phyloP scores from a whole-genome alignment of 2,329 filamentous ascomycete species.

The Aureobasidium sp. region DNA sequence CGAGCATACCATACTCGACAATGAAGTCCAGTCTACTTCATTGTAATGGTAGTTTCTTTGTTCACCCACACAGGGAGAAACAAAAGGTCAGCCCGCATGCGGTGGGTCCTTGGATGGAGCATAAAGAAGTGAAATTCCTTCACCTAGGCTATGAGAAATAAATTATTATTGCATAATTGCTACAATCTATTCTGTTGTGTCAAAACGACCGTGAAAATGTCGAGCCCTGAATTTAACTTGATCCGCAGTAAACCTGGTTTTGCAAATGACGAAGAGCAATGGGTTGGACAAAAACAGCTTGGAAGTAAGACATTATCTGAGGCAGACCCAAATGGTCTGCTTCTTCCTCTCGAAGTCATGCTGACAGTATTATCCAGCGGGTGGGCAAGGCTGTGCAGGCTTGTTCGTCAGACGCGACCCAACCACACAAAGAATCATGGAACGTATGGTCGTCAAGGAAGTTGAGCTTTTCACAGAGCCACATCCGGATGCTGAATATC shows the following conservation, averaged over 20 bases:
- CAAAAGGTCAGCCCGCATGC: neutral
- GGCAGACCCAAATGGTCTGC: neutral
- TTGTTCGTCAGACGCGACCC: neutral
- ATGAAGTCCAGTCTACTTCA: neutral
- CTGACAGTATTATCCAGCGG: neutral
- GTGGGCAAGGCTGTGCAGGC: neutral
- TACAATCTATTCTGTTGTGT: neutral
- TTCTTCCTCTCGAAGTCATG: neutral
- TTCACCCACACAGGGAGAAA: neutral
- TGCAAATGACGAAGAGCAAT: neutral
- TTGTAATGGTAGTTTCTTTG: neutral
- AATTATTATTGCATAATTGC: neutral
- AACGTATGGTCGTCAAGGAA: constrained; percentile 9
- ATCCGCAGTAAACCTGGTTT: neutral
- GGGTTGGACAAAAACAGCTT: neutral
- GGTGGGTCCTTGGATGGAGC: neutral
- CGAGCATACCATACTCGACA: neutral
- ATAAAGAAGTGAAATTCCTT: neutral
- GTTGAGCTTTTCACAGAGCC: too few relatives aligned
- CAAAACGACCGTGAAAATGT: neutral
- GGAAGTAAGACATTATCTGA: neutral
- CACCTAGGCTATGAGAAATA: neutral
- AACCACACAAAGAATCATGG: neutral
- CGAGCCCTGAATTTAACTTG: neutral
- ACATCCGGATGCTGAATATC: neutral